Evolutionary conservation across 1,284 basidiomycete species (phyloP).

Genomic region (Phenoliferia sp.): DNA sequence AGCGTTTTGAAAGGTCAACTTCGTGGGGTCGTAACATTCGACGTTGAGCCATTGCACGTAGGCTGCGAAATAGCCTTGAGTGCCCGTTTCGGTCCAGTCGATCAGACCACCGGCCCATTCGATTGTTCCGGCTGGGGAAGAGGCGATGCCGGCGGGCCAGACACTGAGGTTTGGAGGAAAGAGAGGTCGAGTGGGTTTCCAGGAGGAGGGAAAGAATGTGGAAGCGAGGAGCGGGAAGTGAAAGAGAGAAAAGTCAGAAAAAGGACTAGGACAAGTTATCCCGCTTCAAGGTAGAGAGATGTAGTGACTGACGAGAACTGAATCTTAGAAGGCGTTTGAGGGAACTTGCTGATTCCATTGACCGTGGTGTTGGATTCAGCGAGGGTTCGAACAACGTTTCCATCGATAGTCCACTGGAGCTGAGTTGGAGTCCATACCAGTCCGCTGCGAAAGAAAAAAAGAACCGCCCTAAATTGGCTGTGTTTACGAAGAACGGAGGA

Average conservation of each 20-base stretch:
- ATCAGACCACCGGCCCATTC: slow-evolving; percentile 31
- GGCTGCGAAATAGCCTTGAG: slow-evolving; percentile 11
- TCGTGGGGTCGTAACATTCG: slow-evolving; percentile 20
- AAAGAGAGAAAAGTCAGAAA: neutral
- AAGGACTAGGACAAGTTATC: neutral
- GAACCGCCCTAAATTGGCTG: neutral
- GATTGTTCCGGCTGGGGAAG: slow-evolving; percentile 15
- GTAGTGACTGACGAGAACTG: slow-evolving; percentile 16
- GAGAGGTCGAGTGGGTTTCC: neutral
- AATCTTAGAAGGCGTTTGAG: slow-evolving; percentile 27
- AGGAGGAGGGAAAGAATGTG: neutral
- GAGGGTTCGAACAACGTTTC: slow-evolving; percentile 22
- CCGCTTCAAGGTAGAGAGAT: neutral
- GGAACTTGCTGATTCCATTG: slow-evolving; percentile 10
- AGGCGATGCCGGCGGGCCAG: slow-evolving; percentile 27
- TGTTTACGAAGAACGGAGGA: neutral
- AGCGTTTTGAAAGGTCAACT: slow-evolving; percentile 10
- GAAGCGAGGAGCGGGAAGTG: too few relatives aligned
- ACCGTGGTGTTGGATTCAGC: slow-evolving; percentile 10
- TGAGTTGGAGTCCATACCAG: slow-evolving; percentile 24
- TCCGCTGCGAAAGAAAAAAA: slow-evolving; percentile 3
- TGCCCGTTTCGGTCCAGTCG: slow-evolving; percentile 20
- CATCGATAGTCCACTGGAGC: slow-evolving; percentile 25
- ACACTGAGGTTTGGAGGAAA: slow-evolving; percentile 7
- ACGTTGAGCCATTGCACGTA: slow-evolving; percentile 27